A percentile compares a stretch with the other conserved stretches of the same genome.
These are phyloP conservation scores for Epichloe uncinata DNA, from an alignment of 2,329 filamentous ascomycete genomes.

Conservation along the genomic window DNA sequence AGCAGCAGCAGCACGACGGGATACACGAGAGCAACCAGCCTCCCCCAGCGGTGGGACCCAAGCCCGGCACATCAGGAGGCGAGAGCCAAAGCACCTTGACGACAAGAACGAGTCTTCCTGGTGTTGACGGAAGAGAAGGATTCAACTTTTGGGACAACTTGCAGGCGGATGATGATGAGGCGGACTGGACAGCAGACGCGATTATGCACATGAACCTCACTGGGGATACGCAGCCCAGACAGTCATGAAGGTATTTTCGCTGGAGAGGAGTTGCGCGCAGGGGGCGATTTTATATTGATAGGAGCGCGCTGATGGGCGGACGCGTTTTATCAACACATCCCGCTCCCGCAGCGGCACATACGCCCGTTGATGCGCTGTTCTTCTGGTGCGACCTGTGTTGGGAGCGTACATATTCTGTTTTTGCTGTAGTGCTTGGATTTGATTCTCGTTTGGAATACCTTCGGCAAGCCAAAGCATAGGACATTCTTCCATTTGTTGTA, in stretches of 20 bases:
- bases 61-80: constrained; percentile 15
- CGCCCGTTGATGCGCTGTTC: too few relatives aligned
- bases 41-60: constrained; percentile 19
- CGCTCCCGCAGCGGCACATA: too few relatives aligned
- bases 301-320: neutral
- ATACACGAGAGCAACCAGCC: constrained; percentile 10
- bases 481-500: too few relatives aligned
- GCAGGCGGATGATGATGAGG: constrained; percentile 24
- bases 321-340: neutral
- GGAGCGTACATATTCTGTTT: too few relatives aligned
- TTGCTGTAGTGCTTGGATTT: too few relatives aligned
- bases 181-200: constrained; percentile 50
- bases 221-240: constrained; percentile 19
- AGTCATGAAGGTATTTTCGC: neutral
- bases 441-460: too few relatives aligned
- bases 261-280: neutral
- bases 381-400: too few relatives aligned
- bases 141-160: constrained; percentile 17
- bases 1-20: constrained; percentile 1
- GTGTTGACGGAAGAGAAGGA: constrained; percentile 40
- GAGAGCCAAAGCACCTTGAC: constrained; percentile 25
- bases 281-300: neutral
- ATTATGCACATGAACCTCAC: constrained; percentile 57
- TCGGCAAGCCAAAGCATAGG: too few relatives aligned
- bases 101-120: constrained; percentile 32